These are phyloP conservation scores for Codiaeum variegatum DNA, from an alignment of 441 rosid genomes.

Conservation along the genomic window DNA sequence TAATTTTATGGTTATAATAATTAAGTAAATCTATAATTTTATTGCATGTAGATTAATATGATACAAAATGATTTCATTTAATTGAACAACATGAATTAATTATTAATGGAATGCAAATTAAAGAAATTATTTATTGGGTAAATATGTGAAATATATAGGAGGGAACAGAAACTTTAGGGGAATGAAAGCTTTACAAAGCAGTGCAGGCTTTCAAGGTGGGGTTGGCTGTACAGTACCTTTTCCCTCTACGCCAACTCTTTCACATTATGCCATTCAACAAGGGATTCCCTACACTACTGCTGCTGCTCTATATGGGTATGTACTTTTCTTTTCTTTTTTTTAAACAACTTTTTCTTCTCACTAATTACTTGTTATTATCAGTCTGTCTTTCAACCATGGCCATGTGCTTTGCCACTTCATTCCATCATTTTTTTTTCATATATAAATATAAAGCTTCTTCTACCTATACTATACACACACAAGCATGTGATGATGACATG, in stretches of 20 bases:
- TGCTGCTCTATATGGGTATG: constrained; percentile 51
- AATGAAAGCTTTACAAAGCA: constrained; percentile 48
- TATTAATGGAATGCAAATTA: neutral
- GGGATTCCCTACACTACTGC: constrained; percentile 49
- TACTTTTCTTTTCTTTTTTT: neutral
- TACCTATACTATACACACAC: neutral
- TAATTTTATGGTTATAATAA: too few relatives aligned
- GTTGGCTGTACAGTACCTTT: constrained; percentile 51
- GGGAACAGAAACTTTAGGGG: constrained; percentile 52
- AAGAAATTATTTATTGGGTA: constrained; percentile 2
- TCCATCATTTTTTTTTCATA: constrained; percentile 25
- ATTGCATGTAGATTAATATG: neutral
- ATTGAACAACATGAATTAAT: neutral
- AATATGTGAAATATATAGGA: constrained; percentile 1
- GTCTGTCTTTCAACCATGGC: neutral
- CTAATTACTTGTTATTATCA: constrained; percentile 7
- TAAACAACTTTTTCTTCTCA: constrained; percentile 11
- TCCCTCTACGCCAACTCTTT: constrained; percentile 58
- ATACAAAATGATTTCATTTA: neutral
- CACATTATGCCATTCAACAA: constrained; percentile 74
- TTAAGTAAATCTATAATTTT: too few relatives aligned
- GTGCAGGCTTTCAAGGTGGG: constrained; percentile 50
- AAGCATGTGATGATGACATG: neutral
- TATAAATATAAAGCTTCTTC: neutral
- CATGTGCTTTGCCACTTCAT: constrained; percentile 56